These are phyloP conservation scores for Rhynchospora pubera DNA, from an alignment of 176 grass and related monocot species.

Conservation along the genomic window DNA sequence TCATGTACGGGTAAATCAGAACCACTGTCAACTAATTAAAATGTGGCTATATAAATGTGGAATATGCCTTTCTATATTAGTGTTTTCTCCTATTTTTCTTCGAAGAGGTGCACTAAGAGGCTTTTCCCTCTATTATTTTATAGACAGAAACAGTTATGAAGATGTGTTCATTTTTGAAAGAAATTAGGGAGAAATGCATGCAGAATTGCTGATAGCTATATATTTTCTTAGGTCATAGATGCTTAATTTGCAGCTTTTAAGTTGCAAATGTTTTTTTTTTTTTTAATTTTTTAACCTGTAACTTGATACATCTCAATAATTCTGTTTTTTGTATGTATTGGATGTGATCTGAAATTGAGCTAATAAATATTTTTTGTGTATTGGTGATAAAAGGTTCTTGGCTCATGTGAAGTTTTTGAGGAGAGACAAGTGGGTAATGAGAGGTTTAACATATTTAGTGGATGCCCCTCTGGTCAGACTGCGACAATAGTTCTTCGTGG, in stretches of 20 bases:
- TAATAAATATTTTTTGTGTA: not conserved
- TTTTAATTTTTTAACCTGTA: not conserved
- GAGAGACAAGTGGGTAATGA: conserved; percentile 97
- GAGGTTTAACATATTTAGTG: conserved; percentile 89
- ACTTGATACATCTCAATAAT: not conserved
- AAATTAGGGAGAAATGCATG: not conserved
- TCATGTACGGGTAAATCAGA: not conserved
- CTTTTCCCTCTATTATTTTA: not conserved
- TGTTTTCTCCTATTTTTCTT: not conserved
- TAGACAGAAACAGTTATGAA: not conserved
- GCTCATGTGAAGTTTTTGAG: conserved; percentile 82
- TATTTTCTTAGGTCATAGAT: not conserved
- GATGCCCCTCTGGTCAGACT: conserved; percentile 83
- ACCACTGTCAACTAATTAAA: not conserved
- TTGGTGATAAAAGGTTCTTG: conserved; percentile 59
- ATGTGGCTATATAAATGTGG: not conserved
- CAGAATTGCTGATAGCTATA: not conserved
- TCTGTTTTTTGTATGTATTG: not conserved
- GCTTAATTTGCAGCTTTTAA: not conserved
- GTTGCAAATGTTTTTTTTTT: not conserved
- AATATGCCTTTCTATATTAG: not conserved
- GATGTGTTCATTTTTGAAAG: not conserved
- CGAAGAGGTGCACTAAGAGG: not conserved
- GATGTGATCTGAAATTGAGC: not conserved
- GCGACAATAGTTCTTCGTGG: conserved; percentile 91